These are phyloP conservation scores for Calvatia gigantea DNA, from an alignment of 768 basidiomycete species.

Conservation along the genomic window DNA sequence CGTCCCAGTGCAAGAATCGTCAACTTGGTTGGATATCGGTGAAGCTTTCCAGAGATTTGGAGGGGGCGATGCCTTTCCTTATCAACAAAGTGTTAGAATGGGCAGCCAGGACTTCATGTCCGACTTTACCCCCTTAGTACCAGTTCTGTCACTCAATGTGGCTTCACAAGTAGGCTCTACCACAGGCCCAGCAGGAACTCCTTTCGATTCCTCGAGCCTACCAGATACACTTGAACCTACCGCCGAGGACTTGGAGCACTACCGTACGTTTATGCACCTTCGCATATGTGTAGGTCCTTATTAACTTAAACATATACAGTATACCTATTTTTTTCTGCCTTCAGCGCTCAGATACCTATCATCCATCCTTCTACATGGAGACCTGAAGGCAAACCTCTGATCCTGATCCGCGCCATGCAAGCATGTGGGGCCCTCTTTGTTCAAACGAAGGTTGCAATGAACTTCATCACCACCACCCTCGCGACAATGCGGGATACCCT, in stretches of 20 bases:
- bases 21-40: conserved; percentile 32
- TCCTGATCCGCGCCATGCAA: conserved; percentile 54
- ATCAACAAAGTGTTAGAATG: conserved; percentile 12
- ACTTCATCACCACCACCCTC: conserved; percentile 46
- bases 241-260: conserved; percentile 50
- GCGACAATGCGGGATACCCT: conserved; percentile 43
- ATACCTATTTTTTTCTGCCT: conserved; percentile 52
- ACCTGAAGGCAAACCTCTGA: conserved; percentile 41
- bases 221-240: conserved; percentile 26
- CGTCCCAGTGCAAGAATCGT: conserved; percentile 24
- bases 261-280: conserved; percentile 41
- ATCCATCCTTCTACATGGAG: conserved; percentile 55
- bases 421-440: conserved; percentile 60
- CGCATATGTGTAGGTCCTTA: neutral
- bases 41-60: conserved; percentile 30
- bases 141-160: neutral
- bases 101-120: conserved; percentile 18
- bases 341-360: conserved; percentile 51
- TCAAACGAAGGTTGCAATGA: conserved; percentile 41
- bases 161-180: neutral
- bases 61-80: conserved; percentile 20
- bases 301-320: conserved; percentile 27
- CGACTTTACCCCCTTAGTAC: conserved; percentile 14
- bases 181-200: neutral
- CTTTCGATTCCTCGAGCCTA: conserved; percentile 28